A percentile compares a stretch with the other conserved stretches of the same genome.
Conservation (phyloP, 139 green algal genomes). For the Chlamydomonas asymmetrica region DNA sequence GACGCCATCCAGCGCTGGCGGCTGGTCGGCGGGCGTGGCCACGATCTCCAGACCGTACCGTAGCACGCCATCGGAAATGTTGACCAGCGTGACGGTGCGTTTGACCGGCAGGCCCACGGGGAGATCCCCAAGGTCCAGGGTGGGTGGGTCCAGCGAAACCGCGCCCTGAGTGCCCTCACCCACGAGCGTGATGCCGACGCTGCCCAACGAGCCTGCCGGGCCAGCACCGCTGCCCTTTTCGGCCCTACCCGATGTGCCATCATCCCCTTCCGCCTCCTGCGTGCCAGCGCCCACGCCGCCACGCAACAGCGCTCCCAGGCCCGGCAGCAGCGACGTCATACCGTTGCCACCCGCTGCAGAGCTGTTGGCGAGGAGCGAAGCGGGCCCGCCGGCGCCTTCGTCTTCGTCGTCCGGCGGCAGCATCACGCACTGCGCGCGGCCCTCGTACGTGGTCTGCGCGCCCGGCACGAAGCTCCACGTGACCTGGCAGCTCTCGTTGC, state of each 20-base stretch:
- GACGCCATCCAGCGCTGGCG: no score
- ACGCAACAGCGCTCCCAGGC: no score
- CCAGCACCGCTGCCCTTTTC: no score
- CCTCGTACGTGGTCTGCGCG: slow-evolving; percentile 44
- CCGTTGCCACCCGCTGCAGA: no score
- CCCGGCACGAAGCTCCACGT: slow-evolving; percentile 55
- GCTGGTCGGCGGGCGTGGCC: slow-evolving; percentile 38
- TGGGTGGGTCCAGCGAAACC: slow-evolving; percentile 56
- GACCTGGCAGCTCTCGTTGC: slow-evolving; percentile 53
- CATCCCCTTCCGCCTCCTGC: neutral
- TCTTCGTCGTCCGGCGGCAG: neutral
- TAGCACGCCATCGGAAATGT: slow-evolving; percentile 67
- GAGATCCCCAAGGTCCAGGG: slow-evolving; percentile 51
- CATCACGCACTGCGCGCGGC: slow-evolving; percentile 20
- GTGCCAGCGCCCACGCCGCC: no score
- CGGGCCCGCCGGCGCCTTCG: neutral
- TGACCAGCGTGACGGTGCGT: slow-evolving; percentile 52
- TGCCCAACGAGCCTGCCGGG: no score
- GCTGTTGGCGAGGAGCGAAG: neutral
- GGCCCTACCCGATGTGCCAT: no score
- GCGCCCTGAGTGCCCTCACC: slow-evolving; percentile 61
- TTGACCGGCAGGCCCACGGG: slow-evolving; percentile 51
- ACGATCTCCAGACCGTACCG: slow-evolving; percentile 58
- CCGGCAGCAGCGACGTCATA: no score
- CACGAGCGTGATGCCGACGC: slow-evolving; percentile 42